These are phyloP conservation scores for Extremus antarcticus DNA, from an alignment of 495 filamentous ascomycete species.

Conservation along the genomic window DNA sequence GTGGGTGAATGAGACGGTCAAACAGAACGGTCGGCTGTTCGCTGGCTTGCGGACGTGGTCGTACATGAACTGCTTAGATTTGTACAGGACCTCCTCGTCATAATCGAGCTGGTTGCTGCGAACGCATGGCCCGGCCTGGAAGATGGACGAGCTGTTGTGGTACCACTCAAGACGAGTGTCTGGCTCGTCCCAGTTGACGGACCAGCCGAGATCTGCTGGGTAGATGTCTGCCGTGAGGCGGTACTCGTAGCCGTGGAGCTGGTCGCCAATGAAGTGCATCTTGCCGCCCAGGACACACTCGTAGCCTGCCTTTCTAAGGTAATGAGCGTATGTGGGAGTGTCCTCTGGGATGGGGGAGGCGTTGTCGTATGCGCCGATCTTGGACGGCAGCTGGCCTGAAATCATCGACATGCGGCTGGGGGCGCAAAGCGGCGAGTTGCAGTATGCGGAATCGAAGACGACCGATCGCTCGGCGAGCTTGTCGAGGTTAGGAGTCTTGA, in stretches of 20 bases:
- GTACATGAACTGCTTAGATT: slow-evolving; percentile 67
- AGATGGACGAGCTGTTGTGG: slow-evolving; percentile 80
- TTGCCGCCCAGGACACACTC: slow-evolving; percentile 84
- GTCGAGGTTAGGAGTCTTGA: slow-evolving; percentile 80
- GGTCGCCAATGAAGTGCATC: slow-evolving; percentile 93
- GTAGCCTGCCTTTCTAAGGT: slow-evolving; percentile 72
- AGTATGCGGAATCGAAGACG: slow-evolving; percentile 82
- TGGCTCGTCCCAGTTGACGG: slow-evolving; percentile 80
- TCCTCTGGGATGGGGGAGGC: slow-evolving; percentile 64
- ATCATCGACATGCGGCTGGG: slow-evolving; percentile 84
- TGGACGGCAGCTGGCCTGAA: slow-evolving; percentile 73
- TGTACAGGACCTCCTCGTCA: slow-evolving; percentile 86
- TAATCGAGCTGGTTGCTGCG: slow-evolving; percentile 90
- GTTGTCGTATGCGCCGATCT: slow-evolving; percentile 81
- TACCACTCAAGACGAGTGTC: slow-evolving; percentile 80
- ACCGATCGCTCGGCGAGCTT: slow-evolving; percentile 64
- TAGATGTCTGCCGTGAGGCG: slow-evolving; percentile 87
- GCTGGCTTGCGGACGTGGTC: slow-evolving; percentile 64
- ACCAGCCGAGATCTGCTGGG: slow-evolving; percentile 82
- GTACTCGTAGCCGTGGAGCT: slow-evolving; percentile 82
- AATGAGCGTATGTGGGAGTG: slow-evolving; percentile 77
- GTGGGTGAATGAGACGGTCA: slow-evolving; percentile 85
- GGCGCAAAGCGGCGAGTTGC: slow-evolving; percentile 77
- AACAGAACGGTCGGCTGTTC: slow-evolving; percentile 61
- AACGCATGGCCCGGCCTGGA: slow-evolving; percentile 72